These are phyloP conservation scores for Fomitopsis serialis DNA, from an alignment of 768 basidiomycete genomes.

Conservation along the genomic window DNA sequence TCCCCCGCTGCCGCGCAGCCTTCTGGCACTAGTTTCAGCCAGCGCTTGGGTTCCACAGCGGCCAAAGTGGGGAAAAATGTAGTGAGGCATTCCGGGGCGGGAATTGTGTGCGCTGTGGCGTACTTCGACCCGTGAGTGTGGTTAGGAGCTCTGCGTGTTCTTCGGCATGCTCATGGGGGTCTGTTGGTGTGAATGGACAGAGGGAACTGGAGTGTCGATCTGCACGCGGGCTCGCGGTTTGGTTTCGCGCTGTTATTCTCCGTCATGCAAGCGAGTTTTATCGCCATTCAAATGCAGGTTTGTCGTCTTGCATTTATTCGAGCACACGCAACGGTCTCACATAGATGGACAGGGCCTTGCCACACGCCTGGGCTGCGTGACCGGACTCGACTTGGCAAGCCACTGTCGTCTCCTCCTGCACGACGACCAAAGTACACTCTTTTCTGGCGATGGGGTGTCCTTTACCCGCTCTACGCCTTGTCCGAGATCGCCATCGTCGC, in stretches of 20 bases:
- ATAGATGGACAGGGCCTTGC: constrained; percentile 43
- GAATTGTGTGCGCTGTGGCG: constrained; percentile 80
- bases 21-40: no score
- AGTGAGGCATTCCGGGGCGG: constrained; percentile 69
- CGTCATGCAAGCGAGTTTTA: constrained; percentile 75
- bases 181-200: constrained; percentile 24
- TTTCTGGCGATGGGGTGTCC: constrained; percentile 31
- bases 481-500: constrained; percentile 49
- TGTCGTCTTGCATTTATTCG: no score
- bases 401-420: constrained; percentile 42
- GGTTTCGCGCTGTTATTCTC: constrained; percentile 86
- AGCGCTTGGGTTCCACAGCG: neutral
- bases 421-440: constrained; percentile 33
- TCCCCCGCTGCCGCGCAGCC: no score
- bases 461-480: constrained; percentile 41
- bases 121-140: constrained; percentile 78
- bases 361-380: constrained; percentile 76
- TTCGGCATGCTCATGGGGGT: no score
- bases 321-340: no score
- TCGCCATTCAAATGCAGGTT: constrained; percentile 78
- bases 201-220: constrained; percentile 88
- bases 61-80: constrained; percentile 34
- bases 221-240: constrained; percentile 79
- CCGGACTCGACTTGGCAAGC: constrained; percentile 50
- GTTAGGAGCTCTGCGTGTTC: neutral